Evolutionary conservation across 2,329 filamentous ascomycete genomes (phyloP).

Genomic region (Penicillium sp.): DNA sequence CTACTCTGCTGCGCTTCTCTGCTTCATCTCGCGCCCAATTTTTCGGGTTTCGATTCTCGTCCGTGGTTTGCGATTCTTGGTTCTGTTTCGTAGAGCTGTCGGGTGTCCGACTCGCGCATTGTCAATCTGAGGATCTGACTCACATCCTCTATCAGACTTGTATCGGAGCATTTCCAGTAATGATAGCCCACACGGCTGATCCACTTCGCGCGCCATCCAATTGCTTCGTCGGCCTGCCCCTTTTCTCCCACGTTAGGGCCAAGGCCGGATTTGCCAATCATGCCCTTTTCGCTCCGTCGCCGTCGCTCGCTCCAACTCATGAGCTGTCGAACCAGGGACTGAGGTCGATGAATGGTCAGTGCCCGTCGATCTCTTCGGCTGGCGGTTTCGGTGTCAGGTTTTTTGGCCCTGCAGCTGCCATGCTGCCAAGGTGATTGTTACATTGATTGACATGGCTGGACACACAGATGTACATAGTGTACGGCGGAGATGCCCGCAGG

Average conservation of each 20-base stretch:
- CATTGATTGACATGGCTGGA: background rate
- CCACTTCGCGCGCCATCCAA: slow-evolving; percentile 19
- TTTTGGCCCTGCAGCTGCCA: slow-evolving; percentile 23
- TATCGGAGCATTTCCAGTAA: slow-evolving; percentile 28
- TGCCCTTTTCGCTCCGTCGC: slow-evolving; percentile 14
- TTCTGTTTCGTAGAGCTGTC: background rate
- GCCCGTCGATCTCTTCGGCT: slow-evolving; percentile 18
- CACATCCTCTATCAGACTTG: slow-evolving; percentile 14
- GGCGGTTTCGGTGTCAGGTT: slow-evolving; percentile 6
- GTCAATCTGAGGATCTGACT: slow-evolving; percentile 10
- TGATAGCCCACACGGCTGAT: slow-evolving; percentile 26
- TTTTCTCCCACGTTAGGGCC: slow-evolving; percentile 23
- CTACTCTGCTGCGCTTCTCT: slow-evolving; percentile 16
- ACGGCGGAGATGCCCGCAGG: slow-evolving; percentile 1
- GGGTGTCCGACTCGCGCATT: background rate
- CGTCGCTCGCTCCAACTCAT: background rate
- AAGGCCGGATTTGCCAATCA: slow-evolving; percentile 16
- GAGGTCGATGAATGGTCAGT: slow-evolving; percentile 14
- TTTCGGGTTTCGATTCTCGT: slow-evolving; percentile 1
- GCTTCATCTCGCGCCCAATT: slow-evolving; percentile 1
- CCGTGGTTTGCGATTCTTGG: background rate
- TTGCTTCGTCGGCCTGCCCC: slow-evolving; percentile 15
- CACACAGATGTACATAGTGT: background rate
- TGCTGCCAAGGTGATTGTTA: slow-evolving; percentile 4
- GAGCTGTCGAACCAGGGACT: slow-evolving; percentile 3